Conservation (phyloP, 305 asterid genomes). For the Fraxinus baroniana region DNA sequence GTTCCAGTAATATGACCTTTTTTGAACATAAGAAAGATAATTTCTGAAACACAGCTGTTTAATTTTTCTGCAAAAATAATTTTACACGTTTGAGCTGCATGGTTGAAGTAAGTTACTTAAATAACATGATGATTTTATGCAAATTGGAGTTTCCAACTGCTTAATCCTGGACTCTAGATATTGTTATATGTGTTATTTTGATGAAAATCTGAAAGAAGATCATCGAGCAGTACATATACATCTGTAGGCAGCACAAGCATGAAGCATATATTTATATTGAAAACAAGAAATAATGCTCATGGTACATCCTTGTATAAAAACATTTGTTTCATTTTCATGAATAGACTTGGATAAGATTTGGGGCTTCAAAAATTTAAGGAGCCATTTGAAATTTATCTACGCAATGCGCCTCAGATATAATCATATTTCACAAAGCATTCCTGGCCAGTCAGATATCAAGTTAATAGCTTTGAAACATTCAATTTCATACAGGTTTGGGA, state of each 20-base stretch:
- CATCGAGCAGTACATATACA: not conserved
- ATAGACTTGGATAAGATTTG: not conserved
- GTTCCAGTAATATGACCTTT: slow-evolving; percentile 10
- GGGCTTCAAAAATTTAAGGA: not conserved
- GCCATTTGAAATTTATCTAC: not conserved
- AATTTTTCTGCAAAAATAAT: not conserved
- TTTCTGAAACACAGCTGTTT: not conserved
- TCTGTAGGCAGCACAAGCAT: not conserved
- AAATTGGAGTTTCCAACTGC: slow-evolving; percentile 3
- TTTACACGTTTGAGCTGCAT: slow-evolving; percentile 8
- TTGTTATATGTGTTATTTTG: not conserved
- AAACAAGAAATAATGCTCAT: not conserved
- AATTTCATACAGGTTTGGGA: not conserved
- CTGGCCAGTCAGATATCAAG: not conserved
- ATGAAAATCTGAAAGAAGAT: not conserved
- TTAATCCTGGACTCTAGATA: slow-evolving; percentile 7
- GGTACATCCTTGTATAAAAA: not conserved
- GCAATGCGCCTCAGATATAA: not conserved
- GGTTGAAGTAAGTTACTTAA: not conserved
- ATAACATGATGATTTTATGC: slow-evolving; percentile 10
- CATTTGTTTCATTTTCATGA: not conserved
- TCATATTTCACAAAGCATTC: not conserved
- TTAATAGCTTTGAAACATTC: not conserved
- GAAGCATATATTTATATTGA: not conserved
- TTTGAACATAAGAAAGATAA: not conserved